Conservation (phyloP, 495 filamentous ascomycete species). For the Lineolata rhizophorae region DNA sequence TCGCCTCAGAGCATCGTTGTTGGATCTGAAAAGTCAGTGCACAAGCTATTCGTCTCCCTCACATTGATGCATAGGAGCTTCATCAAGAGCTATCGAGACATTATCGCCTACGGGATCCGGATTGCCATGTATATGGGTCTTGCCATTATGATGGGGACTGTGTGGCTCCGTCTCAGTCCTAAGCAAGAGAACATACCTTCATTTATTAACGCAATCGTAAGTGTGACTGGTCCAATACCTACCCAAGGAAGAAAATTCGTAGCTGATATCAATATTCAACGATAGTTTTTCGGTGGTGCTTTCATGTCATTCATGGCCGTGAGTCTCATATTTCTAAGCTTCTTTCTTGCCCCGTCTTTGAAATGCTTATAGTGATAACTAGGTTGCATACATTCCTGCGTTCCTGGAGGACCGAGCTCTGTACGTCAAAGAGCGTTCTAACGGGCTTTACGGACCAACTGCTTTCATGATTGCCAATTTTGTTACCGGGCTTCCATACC, state of each 20-base stretch:
- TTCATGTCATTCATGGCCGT: conserved; percentile 87
- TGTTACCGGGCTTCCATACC: conserved; percentile 55
- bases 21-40: conserved; percentile 12
- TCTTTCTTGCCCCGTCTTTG: background rate
- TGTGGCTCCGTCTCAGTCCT: conserved; percentile 48
- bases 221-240: conserved; percentile 22
- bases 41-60: conserved; percentile 17
- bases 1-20: conserved; percentile 6
- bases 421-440: conserved; percentile 58
- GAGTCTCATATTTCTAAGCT: too few relatives aligned
- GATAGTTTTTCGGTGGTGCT: conserved; percentile 49
- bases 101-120: conserved; percentile 61
- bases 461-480: conserved; percentile 61
- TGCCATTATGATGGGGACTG: conserved; percentile 74
- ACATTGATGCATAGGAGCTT: conserved; percentile 48
- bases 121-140: conserved; percentile 68
- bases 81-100: conserved; percentile 62
- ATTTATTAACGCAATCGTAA: conserved; percentile 60
- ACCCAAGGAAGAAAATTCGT: background rate
- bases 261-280: conserved; percentile 2
- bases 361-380: too few relatives aligned
- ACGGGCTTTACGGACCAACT: conserved; percentile 54
- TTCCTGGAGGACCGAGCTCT: conserved; percentile 57
- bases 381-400: too few relatives aligned
- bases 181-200: conserved; percentile 49